A percentile compares a stretch with the other conserved stretches of the same genome.
phyloP scores from a whole-genome alignment of 2,329 filamentous ascomycete genomes.

The Scleromitrula shiraiana region DNA sequence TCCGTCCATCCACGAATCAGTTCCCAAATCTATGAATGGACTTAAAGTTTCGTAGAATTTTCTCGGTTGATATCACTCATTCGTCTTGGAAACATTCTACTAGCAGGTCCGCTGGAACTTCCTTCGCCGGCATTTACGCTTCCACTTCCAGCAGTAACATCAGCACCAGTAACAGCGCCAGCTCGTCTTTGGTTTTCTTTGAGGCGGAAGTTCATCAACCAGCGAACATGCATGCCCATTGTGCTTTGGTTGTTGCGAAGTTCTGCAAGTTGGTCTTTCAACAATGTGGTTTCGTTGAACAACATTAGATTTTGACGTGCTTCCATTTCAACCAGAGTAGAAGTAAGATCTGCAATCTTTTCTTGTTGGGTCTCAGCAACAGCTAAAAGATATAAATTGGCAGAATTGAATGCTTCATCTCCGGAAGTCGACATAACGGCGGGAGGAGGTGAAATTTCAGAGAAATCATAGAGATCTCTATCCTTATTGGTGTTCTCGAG shows the following conservation, averaged over 20 bases:
- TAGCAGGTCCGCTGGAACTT: too few relatives aligned
- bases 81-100: too few relatives aligned
- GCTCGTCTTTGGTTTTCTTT: constrained; percentile 24
- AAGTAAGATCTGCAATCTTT: constrained; percentile 49
- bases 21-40: too few relatives aligned
- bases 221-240: constrained; percentile 30
- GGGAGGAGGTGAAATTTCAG: constrained; percentile 14
- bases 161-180: neutral
- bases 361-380: constrained; percentile 45
- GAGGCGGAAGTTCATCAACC: constrained; percentile 29
- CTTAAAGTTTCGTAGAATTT: too few relatives aligned
- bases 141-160: neutral
- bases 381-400: constrained; percentile 37
- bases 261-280: constrained; percentile 56
- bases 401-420: constrained; percentile 29
- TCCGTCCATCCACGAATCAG: too few relatives aligned
- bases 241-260: constrained; percentile 28
- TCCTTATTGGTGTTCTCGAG: constrained; percentile 31
- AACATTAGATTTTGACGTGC: constrained; percentile 53
- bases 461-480: constrained; percentile 21
- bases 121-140: too few relatives aligned
- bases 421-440: constrained; percentile 12
- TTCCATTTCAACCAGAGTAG: constrained; percentile 50
- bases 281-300: constrained; percentile 52
- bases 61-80: too few relatives aligned